Base-by-base conservation (phyloP, 768 basidiomycete species). In the Termitomyces sp. region DNA sequence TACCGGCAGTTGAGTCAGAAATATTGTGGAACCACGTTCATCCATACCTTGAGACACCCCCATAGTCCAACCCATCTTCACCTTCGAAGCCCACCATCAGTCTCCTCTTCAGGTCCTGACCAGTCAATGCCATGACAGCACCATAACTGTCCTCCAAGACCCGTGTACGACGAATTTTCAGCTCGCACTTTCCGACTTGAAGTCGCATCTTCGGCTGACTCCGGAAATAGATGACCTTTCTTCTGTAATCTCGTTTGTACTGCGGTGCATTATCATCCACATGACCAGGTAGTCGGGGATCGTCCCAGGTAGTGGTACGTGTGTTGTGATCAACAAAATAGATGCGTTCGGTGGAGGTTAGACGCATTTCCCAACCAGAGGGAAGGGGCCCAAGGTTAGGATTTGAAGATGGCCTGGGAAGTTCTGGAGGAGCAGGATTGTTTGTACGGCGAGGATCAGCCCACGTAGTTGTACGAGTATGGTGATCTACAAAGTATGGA, bases 241-340 rank as follows among this genome's bases (percentile, higher is more conserved):
- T 81, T 64, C 94, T 79, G 72, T 96, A 96, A 75, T 96, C 94
- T 63, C 92, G 88, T 75, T 96, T 95, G 76, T 95, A 96, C 74
- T 96, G 93, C n/a, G 94, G 94, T 3, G 92, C 92, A 74, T 87
- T 92, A 65, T 90, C 87, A 69, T 94, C 92, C 52, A 94, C 78
- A 63, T 87, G 84, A 1, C 85, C 87, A 0, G 94, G 94, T 56
- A 95, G 73, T 55, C 94, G 85, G 20, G 94, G 94, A 72, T 96
- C 94, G 70, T 96, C 94, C 94, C 94, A 96, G 6, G 91, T 86
- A 15, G 94, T 96, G 17, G 93, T 93, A 57, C 89, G 83, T 43
- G 88, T 90, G 64, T 89, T 95, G 74, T 96, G 94, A 71, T 96
- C 94, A 14, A 96, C 94, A 66, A 94, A 96, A 75, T 96, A 96